Evolutionary conservation across 768 basidiomycete species (phyloP), one percentile per base, ranked within the genome.

Genomic region (Phlegmacium glaucopus): DNA sequence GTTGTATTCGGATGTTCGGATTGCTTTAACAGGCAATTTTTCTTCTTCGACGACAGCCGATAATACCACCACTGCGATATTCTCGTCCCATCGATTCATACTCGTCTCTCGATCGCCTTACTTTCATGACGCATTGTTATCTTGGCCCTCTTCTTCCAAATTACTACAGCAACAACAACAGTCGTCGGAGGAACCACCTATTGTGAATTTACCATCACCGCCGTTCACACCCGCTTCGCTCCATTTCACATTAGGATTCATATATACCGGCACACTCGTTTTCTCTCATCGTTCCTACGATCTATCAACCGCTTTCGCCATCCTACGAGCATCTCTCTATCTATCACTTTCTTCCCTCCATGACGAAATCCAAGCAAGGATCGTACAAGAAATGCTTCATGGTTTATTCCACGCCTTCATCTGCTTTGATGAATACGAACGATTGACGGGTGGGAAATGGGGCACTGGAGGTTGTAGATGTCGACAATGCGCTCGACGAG

Each of bases 251-350:
- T 79, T 97, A 39, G 93, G 93, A 3, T 97, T 87, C 68, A 82
- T 98, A 39, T 98, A 98, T 61, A 90, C 93, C 4, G 96, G 95
- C 36, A 95, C 93, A 4, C 85, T 98, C 38, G 75, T 86, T 25
- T 96, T 98, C 64, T 93, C 90, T 4, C 89, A 97, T 57, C 77
- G 95, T 11, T 84, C 90, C 1, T 96, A 92, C 67, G 95, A 98
- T 69, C 83, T 98, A 55, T 77, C 84, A 37, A 97, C 94, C 12
- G 88, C 90, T 0, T 92, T 98, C 63, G 80, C 88, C 51, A 91
- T 98, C 58, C 81, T 93, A 63, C 83, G 85, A 32, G 82, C 90
- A 1, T 83, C 94, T 1, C 71, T 75, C 9, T 97, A 94, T 65
- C 85, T 98, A 36, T 72, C 77, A 27, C 73, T 98, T 34, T 63